These are phyloP conservation scores for Blastobotrys indianensis DNA, from an alignment of 1,139 yeast genomes.

Conservation along the genomic window DNA sequence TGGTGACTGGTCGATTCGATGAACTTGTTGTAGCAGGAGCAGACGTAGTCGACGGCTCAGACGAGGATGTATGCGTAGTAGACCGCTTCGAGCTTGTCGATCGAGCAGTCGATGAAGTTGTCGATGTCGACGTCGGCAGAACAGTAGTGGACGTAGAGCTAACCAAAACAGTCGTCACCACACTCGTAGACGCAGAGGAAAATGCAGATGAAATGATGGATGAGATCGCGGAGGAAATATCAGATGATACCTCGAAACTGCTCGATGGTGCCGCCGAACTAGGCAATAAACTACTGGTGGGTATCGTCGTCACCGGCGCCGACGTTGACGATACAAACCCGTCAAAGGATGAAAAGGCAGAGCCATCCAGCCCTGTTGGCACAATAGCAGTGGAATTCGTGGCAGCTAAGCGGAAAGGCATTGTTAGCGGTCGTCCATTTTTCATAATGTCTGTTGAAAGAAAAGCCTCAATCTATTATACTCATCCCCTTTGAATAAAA, in stretches of 20 bases:
- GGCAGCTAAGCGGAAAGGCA: no score
- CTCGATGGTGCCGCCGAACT: background rate
- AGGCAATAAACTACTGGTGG: background rate
- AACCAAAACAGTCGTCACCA: constrained; percentile 1
- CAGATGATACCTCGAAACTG: background rate
- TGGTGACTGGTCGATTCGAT: background rate
- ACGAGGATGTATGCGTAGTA: background rate
- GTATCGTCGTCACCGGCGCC: background rate
- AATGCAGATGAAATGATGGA: constrained; percentile 1
- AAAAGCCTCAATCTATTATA: no score
- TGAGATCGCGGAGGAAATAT: background rate
- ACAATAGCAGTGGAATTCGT: no score
- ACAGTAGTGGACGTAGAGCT: constrained; percentile 6
- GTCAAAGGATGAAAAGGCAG: no score
- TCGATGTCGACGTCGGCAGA: background rate
- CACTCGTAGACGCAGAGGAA: background rate
- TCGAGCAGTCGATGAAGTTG: background rate
- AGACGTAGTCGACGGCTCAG: background rate
- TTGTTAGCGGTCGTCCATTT: no score
- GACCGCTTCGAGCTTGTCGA: no score
- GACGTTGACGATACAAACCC: background rate
- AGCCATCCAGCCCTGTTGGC: no score
- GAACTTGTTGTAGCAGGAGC: background rate
- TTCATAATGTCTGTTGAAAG: no score
- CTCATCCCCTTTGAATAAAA: no score